Evolutionary conservation across 306 rosid species (phyloP), one percentile per base, ranked within the genome.

Genomic region (Amphicarpaea edgeworthii): DNA sequence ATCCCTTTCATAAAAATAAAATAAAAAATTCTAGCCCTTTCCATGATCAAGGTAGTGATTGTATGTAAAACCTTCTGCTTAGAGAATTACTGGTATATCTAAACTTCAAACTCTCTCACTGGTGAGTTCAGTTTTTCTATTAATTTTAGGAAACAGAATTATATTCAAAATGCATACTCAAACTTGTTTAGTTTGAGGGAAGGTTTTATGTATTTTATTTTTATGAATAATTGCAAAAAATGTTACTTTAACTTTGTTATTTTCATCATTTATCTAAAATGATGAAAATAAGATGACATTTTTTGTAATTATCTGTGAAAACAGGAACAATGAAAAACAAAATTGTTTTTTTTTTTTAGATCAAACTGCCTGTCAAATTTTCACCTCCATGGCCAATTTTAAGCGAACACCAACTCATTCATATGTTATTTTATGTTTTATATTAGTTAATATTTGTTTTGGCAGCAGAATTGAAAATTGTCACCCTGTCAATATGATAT

Each of bases 371-470:
- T 0, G 20, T 66, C 3, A 21, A 66, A 21, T 21, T 20, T 66
- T 42, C 4, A 7, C 9, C 7, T 34, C 20, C 21, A 14, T 67
- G 23, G 41, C 1, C 12, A 41, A 26, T 46, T 46, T 46, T 68
- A 26, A 26, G 45, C 28, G 28, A 28, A 9, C 11, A 28, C 15
- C 41, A 24, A 28, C 5, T 26, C 15, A 26, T n/a, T 45, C 59
- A 26, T 67, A 8, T 67, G 55, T 6, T 46, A 15, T 30, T 24
- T 58, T 12, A 26, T 59, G 28, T 59, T 60, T 11, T 26, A 41
- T 59, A 10, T 58, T 42, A 58, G 19, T 72, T 57, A 4, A 21
- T 54, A 54, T 54, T 54, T 53, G 59, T 70, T 20, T 59, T 7
- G 23, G 16, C 28, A 12, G n/a, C 60, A 61, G 37, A 41, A 34